phyloP scores from a whole-genome alignment of 768 basidiomycete genomes.

The Boletus reticulatus region DNA sequence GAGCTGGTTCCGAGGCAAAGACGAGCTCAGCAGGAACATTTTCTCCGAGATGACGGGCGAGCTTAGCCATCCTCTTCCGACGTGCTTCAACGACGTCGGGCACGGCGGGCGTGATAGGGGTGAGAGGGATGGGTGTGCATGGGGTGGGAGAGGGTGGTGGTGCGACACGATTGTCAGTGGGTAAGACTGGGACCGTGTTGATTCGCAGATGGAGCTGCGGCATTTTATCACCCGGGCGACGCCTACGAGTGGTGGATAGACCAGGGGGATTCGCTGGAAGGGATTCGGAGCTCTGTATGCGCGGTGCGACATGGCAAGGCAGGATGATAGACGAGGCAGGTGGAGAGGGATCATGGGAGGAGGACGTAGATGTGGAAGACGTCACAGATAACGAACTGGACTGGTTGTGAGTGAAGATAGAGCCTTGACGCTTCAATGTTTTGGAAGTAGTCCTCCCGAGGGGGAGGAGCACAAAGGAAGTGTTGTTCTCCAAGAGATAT shows the following conservation, averaged over 20 bases:
- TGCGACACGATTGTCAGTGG: slow-evolving; percentile 6
- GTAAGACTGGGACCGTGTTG: slow-evolving; percentile 13
- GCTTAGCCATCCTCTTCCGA: slow-evolving; percentile 55
- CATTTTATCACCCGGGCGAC: slow-evolving; percentile 11
- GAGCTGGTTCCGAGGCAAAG: slow-evolving; percentile 21
- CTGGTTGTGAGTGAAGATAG: slow-evolving; percentile 27
- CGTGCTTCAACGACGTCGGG: slow-evolving; percentile 35
- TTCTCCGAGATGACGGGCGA: slow-evolving; percentile 57
- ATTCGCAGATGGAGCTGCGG: slow-evolving; percentile 25
- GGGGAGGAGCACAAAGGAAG: slow-evolving; percentile 21
- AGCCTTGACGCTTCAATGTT: slow-evolving; percentile 32
- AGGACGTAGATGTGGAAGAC: slow-evolving; percentile 14
- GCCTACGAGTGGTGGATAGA: slow-evolving; percentile 12
- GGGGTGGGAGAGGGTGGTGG: slow-evolving; percentile 13
- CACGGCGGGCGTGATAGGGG: slow-evolving; percentile 19
- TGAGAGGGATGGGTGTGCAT: slow-evolving; percentile 9
- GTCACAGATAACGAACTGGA: slow-evolving; percentile 20
- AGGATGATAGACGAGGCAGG: slow-evolving; percentile 19
- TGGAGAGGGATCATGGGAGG: slow-evolving; percentile 8
- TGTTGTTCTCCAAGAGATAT: slow-evolving; percentile 29
- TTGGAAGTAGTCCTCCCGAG: slow-evolving; percentile 17
- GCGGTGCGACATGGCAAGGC: neutral
- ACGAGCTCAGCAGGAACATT: slow-evolving; percentile 57
- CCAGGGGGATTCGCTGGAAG: slow-evolving; percentile 16
- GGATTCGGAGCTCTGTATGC: slow-evolving; percentile 10